Evolutionary conservation across 176 grass and related monocot genomes (phyloP), one percentile per base, ranked within the genome.

Genomic region (Musa troglodytarum): DNA sequence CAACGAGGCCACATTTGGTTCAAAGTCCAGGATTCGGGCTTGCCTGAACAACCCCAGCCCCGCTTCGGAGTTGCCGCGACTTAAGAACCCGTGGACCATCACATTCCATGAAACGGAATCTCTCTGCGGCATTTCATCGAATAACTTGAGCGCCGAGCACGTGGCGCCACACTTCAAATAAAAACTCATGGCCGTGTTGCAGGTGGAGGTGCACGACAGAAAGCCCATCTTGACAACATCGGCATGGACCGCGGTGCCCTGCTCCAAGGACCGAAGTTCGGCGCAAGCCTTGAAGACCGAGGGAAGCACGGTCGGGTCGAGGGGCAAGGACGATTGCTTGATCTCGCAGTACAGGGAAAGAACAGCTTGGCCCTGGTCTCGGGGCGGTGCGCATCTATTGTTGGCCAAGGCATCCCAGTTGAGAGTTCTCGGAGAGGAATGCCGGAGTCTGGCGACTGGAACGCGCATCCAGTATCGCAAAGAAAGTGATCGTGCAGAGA

Each of bases 31-130:
- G 49, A 20, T 23, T 63, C 62, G 72, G 11, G 77, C 68, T 79
- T 21, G 49, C 23, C 9, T 43, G 72, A 69, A 74, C 14, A 82
- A 76, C 4, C 55, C 8, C 20, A 78, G 23, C 13, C 65, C 65
- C 12, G 50, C 63, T 10, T 54, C 54, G 15, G 12, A 52, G 13
- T 54, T 29, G 2, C 58, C 53, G 14, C 55, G n/a, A 22, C 52
- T 70, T 4, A 80, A 26, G 52, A 88, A 83, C 34, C 78, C 73
- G 15, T 83, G 74, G 53, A 84, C 67, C 17, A 84, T 63, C 17
- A 68, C 59, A 49, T 88, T 84, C 72, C 82, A 87, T 14, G 85
- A 77, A 34, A 87, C 57, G 1, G 81, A 77, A 22, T 84, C 81
- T 66, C 24, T 77, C 15, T 50, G 66, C 72, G 26, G 29, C 64